Base-by-base conservation (phyloP, 176 grass and related monocot genomes). In the Oryza coarctata region DNA sequence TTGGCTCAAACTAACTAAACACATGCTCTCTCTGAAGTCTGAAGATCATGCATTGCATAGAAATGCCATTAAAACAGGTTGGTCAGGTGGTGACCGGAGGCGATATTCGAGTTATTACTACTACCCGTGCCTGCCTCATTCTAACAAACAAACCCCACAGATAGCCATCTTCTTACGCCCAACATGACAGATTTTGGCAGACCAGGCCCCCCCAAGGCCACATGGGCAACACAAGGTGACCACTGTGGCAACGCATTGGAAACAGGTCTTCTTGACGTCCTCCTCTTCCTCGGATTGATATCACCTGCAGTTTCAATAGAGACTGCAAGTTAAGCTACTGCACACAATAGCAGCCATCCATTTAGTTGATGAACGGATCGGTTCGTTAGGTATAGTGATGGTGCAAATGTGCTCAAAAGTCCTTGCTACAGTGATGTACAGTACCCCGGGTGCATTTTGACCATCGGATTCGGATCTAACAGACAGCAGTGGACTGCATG, bases 141-240 rank as follows among this genome's bases (percentile, higher is more conserved):
- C 80, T 63, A 81, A 39, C 65, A 36, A 27, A 49, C 72, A 74
- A 35, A 68, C 22, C 22, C 80, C 60, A 60, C 14, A 23, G 73
- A 44, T 25, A 57, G 26, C 34, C 82, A 58, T n/a, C 45, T 70
- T 28, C 12, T 57, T 40, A 64, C 14, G 66, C 14, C 9, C 65
- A 77, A 26, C 22, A 33, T 31, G 38, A 41, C 71, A 70, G 71
- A 76, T 74, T 64, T 74, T 64, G 61, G 76, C 40, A 60, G 52
- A 11, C 45, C 33, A 65, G 68, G 49, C 70, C 70, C 76, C 63
- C 70, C 14, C 76, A 30, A 55, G 77, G 70, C 77, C 87, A 81
- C 82, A 77, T 89, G 87, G 87, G 82, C 87, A 64, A 70, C 69
- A 15, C 66, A 86, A 43, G 49, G 73, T 73, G 58, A 78, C 31